Evolutionary conservation across 441 rosid genomes (phyloP), one percentile per base, ranked within the genome.

Genomic region (Capsella rubella): DNA sequence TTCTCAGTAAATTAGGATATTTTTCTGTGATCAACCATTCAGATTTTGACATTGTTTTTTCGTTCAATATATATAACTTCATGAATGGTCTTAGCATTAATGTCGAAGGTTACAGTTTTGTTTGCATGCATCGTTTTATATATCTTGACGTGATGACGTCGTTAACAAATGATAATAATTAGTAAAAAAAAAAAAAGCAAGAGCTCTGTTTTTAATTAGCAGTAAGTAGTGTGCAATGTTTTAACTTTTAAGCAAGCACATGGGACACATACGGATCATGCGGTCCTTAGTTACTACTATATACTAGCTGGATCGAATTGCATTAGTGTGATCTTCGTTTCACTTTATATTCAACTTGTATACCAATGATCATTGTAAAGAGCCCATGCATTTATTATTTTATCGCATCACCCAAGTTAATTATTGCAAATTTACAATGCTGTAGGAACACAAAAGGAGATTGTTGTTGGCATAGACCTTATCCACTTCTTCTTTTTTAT

Each of bases 81-180:
- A 11, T 2, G 8, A 1, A 10, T 2, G 9, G 14, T 21, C 12
- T 21, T 51, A 51, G 2, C 32, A 51, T 5, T 5, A 52, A 12
- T 52, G 32, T 52, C 56, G 32, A 52, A 12, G 56, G 6, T 16
- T 8, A 25, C 54, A 18, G 31, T 50, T 50, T 50, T 21, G 54
- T 50, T 51, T 5, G 31, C 32, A 51, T 51, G 32, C 55, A 51
- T 51, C 55, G 55, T 51, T 21, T 51, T 34, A 34, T 34, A 34
- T 12, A 25, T 52, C 56, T 52, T 12, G 15, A 52, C 15, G 32
- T 52, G 4, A 27, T 39, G 42, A 10, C 13, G 42, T 37, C 40
- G 10, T 37, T 28, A 25, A 21, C 25, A 21, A 21, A 11, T 4
- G 27, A 9, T 9, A 35, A 35, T 21, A 0, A 10, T 34, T 34